Evolutionary conservation across 73 alveolate genomes (phyloP), one percentile per base, ranked within the genome.

Genomic region (Paramecium bursaria): DNA sequence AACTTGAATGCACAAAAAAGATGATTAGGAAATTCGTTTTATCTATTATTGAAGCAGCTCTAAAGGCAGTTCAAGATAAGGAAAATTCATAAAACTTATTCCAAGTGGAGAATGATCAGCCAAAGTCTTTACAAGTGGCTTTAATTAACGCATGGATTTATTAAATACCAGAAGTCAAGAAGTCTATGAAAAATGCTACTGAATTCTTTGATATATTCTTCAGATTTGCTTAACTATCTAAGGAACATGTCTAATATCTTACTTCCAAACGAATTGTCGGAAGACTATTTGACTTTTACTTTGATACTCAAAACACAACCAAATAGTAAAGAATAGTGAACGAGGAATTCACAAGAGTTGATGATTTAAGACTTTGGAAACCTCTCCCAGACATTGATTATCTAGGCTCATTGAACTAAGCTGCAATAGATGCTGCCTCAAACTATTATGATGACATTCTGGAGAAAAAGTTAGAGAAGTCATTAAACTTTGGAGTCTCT

Each of bases 361-460:
- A 57, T 57, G 76, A 57, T 57, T n/a, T 57, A 10, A 57, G 33
- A 30, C 17, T 29, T 10, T 30, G 1, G 6, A 13, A 57, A 57
- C 17, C 14, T 57, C 0, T 2, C 3, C 51, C 27, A 4, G 76
- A 57, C 15, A 57, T 30, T 30, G 33, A 7, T 26, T 57, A 23
- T 10, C 33, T 57, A 30, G 76, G 76, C 26, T 27, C 27, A n/a
- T 15, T 30, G 14, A 57, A 57, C 17, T 17, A 23, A 2, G 27
- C 33, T 25, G 19, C 33, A 39, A 42, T 67, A 14, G 82, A 67
- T 67, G 27, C 50, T 13, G 82, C 82, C 6, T 33, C 82, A 30
- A 67, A 67, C 44, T 67, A 67, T 67, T 67, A 67, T 39, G 82
- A 67, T 42, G 82, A 67, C 17, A 15, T 67, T 5, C 55, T 67